Base-by-base conservation (phyloP, 352 stramenopile genomes). In the Globisporangium viniferum region DNA sequence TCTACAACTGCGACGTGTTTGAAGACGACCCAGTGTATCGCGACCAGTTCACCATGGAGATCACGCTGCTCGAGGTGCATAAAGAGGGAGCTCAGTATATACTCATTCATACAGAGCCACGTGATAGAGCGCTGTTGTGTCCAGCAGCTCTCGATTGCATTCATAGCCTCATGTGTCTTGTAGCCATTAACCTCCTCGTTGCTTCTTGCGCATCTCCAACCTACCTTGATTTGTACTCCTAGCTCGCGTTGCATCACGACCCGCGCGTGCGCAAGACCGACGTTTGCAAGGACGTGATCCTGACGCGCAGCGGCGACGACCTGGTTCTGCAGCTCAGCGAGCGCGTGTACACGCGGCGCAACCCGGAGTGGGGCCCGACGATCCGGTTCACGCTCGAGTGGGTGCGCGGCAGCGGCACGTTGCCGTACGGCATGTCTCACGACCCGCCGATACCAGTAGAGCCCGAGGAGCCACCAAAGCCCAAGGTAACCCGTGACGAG, bases 321-420 rank as follows among this genome's bases (percentile, higher is more conserved):
- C 60, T 66, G 6, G 46, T 59, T 6, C 5, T 66, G 29, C 60
- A 66, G 60, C 60, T 66, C 29, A 66, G 60, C 48, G 27, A 66
- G 60, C 60, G 60, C 29, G 60, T 66, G 48, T 66, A 66, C 48
- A 66, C 60, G 46, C 60, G 60, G 9, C 60, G 60, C 41, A 66
- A 66, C 48, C 60, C 60, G 12, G n/a, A 39, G 22, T 66, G 60
- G 60, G 46, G 48, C 5, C 60, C 60, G 60, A 39, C 60, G 10
- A 27, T 66, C 10, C 31, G n/a, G 29, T 66, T 66, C 48, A 59
- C 60, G 48, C 60, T 66, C 48, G 60, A 44, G 60, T 66, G 60
- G 60, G 60, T 66, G 29, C 31, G 44, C 31, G 60, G 60, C 29
- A 59, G 44, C 10, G 60, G 60, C 24, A 29, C 14, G 14, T 15